Percentiles rank a stretch among this genome's conserved stretches.
These are phyloP conservation scores for Venturiaceae sp. DNA, from an alignment of 2,329 filamentous ascomycete genomes.

Conservation along the genomic window DNA sequence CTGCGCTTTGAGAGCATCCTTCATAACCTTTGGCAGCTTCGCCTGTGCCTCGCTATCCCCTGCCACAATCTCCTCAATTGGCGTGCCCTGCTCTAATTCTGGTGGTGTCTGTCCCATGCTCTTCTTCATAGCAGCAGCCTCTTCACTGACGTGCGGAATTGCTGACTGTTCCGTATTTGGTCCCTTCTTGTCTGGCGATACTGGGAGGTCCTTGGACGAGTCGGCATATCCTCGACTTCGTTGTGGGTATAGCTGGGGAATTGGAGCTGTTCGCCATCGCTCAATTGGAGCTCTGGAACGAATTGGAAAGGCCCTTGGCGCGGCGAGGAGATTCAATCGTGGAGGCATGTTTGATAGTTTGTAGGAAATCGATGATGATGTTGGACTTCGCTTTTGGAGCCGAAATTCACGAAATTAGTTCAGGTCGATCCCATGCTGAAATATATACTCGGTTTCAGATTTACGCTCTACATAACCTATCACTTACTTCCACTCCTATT, in stretches of 20 bases:
- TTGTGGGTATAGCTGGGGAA: conserved; percentile 1
- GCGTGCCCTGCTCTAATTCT: conserved; percentile 55
- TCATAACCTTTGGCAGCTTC: conserved; percentile 57
- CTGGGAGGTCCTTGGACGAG: conserved; percentile 5
- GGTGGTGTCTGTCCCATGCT: conserved; percentile 48
- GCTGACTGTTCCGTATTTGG: conserved; percentile 39
- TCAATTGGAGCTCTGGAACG: neutral
- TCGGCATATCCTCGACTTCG: conserved; percentile 3
- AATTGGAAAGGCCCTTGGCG: conserved; percentile 15
- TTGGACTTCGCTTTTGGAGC: too few species aligned
- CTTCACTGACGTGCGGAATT: conserved; percentile 53
- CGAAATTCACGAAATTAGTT: too few species aligned
- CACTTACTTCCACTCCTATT: too few species aligned
- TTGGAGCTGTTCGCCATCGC: conserved; percentile 10
- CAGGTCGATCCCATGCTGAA: too few species aligned
- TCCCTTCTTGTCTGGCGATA: conserved; percentile 17
- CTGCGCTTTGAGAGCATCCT: conserved; percentile 43
- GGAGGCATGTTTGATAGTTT: conserved; percentile 38
- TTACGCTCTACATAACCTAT: too few species aligned
- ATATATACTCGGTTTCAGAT: too few species aligned
- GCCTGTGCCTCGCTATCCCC: conserved; percentile 52
- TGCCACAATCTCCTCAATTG: conserved; percentile 45
- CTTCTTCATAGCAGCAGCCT: conserved; percentile 50
- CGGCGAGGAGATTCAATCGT: conserved; percentile 31
- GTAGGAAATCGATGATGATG: neutral